These are phyloP conservation scores for Eruca vesicaria DNA, from an alignment of 441 rosid species.

Conservation along the genomic window DNA sequence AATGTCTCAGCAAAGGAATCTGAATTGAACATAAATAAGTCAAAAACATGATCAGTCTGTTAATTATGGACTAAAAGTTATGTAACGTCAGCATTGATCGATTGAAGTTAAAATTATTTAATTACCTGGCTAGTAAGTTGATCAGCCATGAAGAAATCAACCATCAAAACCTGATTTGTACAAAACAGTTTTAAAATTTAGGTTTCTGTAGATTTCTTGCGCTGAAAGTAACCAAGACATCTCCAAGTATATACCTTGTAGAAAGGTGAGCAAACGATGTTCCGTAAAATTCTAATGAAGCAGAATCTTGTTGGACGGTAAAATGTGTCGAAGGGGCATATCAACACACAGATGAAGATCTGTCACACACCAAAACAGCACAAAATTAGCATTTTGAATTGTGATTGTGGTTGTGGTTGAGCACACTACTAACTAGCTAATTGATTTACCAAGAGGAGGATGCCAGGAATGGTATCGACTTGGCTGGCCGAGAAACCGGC, in stretches of 20 bases:
- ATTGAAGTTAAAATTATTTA: background rate
- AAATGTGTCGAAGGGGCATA: slow-evolving; percentile 79
- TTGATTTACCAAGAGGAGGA: slow-evolving; percentile 65
- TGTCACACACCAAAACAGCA: slow-evolving; percentile 24
- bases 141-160: slow-evolving; percentile 97
- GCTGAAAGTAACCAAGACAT: background rate
- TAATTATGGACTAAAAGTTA: background rate
- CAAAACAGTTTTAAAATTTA: background rate
- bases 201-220: background rate
- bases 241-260: slow-evolving; percentile 50
- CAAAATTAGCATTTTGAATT: background rate
- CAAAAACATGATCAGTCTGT: background rate
- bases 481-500: slow-evolving; percentile 55
- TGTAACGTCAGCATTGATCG: background rate
- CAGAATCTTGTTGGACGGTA: slow-evolving; percentile 86
- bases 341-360: slow-evolving; percentile 64
- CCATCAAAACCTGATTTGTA: slow-evolving; percentile 74
- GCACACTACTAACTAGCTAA: no score
- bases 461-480: slow-evolving; percentile 90
- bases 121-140: slow-evolving; percentile 97
- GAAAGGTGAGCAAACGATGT: slow-evolving; percentile 88
- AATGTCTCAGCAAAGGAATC: slow-evolving; percentile 88
- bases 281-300: slow-evolving; percentile 71
- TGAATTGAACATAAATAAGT: slow-evolving; percentile 28
- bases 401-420: background rate